Percentiles rank a stretch among this genome's conserved stretches.
These are phyloP conservation scores for Lathyrus tuberosus DNA, from an alignment of 306 rosid genomes.

Conservation along the genomic window DNA sequence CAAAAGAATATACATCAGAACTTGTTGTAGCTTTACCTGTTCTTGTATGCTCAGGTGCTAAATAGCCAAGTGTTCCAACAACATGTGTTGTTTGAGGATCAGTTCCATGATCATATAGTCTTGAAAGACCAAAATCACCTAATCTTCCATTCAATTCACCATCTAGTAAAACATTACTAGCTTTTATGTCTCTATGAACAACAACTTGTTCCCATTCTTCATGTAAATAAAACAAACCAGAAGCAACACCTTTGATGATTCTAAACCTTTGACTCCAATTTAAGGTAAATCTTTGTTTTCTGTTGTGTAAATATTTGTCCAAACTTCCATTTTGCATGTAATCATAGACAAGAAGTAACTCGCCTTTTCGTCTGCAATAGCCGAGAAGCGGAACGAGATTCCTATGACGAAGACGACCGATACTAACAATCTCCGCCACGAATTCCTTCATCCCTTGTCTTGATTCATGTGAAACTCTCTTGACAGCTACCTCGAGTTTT, in stretches of 20 bases:
- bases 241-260: constrained; percentile 58
- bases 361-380: constrained; percentile 63
- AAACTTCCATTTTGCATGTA: constrained; percentile 81
- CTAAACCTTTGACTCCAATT: constrained; percentile 67
- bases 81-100: constrained; percentile 70
- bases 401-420: constrained; percentile 71
- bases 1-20: constrained; percentile 71
- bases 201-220: constrained; percentile 80
- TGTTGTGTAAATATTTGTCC: constrained; percentile 51
- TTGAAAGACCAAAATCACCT: constrained; percentile 83
- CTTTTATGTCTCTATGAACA: constrained; percentile 76
- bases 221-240: constrained; percentile 63
- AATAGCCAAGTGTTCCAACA: constrained; percentile 76
- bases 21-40: constrained; percentile 62
- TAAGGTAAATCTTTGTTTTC: constrained; percentile 32
- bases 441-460: constrained; percentile 76
- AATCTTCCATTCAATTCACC: constrained; percentile 61
- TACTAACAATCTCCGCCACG: constrained; percentile 65
- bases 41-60: constrained; percentile 69
- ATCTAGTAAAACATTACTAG: constrained; percentile 74
- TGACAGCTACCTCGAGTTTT: constrained; percentile 65
- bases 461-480: constrained; percentile 72
- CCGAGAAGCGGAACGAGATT: constrained; percentile 68
- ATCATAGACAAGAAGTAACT: constrained; percentile 66
- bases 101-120: constrained; percentile 58